Conservation (phyloP, 345 rosid genomes). For the Eucalyptus virginea region DNA sequence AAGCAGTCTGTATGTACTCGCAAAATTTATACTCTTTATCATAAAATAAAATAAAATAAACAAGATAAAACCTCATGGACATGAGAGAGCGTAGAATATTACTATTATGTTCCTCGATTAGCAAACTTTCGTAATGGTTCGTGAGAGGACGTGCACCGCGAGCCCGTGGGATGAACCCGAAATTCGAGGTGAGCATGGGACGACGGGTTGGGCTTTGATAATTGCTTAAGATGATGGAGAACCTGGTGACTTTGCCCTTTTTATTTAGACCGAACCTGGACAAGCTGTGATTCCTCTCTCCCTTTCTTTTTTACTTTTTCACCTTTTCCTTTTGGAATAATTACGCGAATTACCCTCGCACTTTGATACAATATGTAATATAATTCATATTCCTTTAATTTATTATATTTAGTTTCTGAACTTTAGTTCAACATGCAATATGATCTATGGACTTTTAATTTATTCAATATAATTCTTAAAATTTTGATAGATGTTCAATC, state of each 20-base stretch:
- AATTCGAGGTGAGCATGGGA: background rate
- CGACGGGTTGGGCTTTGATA: background rate
- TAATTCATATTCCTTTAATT: no score
- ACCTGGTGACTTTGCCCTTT: background rate
- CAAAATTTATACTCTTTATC: background rate
- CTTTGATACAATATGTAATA: no score
- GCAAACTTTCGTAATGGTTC: background rate
- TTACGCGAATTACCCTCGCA: no score
- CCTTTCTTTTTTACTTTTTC: background rate
- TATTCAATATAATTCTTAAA: no score
- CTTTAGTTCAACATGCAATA: fast-evolving
- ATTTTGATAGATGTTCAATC: no score
- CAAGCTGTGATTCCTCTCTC: background rate
- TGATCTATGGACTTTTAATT: fast-evolving
- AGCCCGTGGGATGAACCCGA: background rate
- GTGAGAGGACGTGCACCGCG: background rate
- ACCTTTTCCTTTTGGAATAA: background rate
- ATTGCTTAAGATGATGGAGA: background rate
- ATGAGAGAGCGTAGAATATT: background rate
- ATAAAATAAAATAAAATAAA: no score
- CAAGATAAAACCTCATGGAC: background rate
- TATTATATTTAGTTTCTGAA: fast-evolving
- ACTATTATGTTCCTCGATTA: background rate
- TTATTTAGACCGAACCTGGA: background rate
- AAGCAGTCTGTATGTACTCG: fast-evolving